phyloP scores from a whole-genome alignment of 352 stramenopile species.

The Saprolegnia diclina region DNA sequence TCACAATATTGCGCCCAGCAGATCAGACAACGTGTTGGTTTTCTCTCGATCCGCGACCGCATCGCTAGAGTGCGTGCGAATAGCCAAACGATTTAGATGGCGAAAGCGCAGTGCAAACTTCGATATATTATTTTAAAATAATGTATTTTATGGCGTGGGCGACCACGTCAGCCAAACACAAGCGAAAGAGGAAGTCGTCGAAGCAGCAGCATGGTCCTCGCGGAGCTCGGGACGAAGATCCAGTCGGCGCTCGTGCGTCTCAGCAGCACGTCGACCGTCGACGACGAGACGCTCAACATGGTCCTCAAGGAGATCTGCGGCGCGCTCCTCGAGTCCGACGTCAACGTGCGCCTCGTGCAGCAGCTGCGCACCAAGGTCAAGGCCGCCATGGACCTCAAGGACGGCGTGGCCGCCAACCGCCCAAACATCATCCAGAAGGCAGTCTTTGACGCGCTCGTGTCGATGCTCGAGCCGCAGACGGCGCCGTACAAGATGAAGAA shows the following conservation, averaged over 20 bases:
- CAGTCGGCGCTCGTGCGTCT: slow-evolving; percentile 82
- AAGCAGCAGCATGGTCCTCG: slow-evolving; percentile 70
- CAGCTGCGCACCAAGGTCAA: slow-evolving; percentile 88
- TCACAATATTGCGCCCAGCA: too few relatives aligned
- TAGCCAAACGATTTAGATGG: too few relatives aligned
- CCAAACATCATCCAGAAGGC: slow-evolving; percentile 87
- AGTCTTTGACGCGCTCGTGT: slow-evolving; percentile 85
- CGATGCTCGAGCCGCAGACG: slow-evolving; percentile 82
- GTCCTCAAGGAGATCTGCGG: slow-evolving; percentile 89
- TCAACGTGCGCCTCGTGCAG: slow-evolving; percentile 85
- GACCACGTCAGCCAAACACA: neutral
- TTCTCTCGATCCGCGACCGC: neutral
- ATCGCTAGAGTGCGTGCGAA: neutral
- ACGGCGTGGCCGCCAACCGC: slow-evolving; percentile 73
- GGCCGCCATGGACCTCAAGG: slow-evolving; percentile 79
- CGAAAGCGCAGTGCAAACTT: too few relatives aligned
- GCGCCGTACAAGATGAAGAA: slow-evolving; percentile 89
- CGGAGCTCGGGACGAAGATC: slow-evolving; percentile 83
- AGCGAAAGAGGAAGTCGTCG: neutral
- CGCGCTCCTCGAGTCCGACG: slow-evolving; percentile 85
- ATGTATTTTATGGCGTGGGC: neutral
- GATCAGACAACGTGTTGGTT: neutral
- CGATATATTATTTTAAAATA: neutral
- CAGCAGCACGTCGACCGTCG: slow-evolving; percentile 81
- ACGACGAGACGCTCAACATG: slow-evolving; percentile 86